Percentiles rank a stretch among this genome's conserved stretches.
These are phyloP conservation scores for Trichocladium antarcticum DNA, from an alignment of 495 filamentous ascomycete genomes.

Conservation along the genomic window DNA sequence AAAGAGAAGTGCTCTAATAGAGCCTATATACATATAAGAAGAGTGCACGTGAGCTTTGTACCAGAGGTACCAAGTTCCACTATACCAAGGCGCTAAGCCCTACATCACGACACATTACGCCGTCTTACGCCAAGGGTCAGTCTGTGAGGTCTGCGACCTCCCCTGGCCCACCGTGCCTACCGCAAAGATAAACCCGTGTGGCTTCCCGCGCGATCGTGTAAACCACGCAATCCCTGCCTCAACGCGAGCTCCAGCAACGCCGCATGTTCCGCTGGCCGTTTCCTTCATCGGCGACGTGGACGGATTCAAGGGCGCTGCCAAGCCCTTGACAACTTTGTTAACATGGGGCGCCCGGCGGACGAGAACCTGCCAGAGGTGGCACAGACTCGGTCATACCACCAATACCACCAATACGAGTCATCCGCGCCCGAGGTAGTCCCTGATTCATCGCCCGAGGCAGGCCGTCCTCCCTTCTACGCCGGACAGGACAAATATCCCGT, in stretches of 20 bases:
- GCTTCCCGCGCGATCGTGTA: background rate
- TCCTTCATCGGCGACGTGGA: background rate
- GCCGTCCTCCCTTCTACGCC: background rate
- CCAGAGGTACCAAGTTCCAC: too few species aligned
- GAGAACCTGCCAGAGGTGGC: conserved; percentile 23
- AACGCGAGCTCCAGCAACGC: background rate
- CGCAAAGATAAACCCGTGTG: background rate
- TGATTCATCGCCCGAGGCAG: conserved; percentile 14
- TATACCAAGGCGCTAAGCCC: too few species aligned
- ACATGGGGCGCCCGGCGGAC: conserved; percentile 15
- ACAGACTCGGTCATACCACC: background rate
- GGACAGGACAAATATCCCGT: conserved; percentile 20
- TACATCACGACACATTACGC: too few species aligned
- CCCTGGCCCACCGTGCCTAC: too few species aligned
- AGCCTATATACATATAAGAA: too few species aligned
- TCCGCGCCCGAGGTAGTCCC: conserved; percentile 13
- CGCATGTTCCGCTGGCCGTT: background rate
- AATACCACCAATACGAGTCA: background rate
- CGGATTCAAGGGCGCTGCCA: background rate
- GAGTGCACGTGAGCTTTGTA: too few species aligned
- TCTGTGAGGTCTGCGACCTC: too few species aligned
- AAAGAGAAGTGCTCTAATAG: too few species aligned
- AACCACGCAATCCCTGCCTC: background rate
- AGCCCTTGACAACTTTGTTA: background rate
- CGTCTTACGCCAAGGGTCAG: conserved; percentile 17